Base-by-base conservation (phyloP, 768 basidiomycete genomes). In the Mycena vitilis region DNA sequence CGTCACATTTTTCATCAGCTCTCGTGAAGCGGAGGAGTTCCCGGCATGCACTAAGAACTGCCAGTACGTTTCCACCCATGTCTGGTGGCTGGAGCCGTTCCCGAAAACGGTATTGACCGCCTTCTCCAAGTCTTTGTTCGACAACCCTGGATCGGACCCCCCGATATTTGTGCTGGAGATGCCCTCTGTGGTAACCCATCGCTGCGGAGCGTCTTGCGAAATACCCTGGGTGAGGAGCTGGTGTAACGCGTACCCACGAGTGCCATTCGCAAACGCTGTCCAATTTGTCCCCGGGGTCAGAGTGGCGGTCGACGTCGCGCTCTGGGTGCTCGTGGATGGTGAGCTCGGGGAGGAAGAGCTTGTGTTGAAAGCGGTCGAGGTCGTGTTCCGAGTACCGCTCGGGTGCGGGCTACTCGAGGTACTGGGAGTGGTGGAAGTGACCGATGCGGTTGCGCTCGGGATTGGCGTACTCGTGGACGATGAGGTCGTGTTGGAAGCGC, bases 1-100 rank as follows among this genome's bases (percentile, higher is more conserved):
- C 12, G 11, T 20, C 10, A 4, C 20, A 4, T 49, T 13, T 6
- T 57, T 40, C 10, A 16, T 16, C 13, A 11, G 15, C 4, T 11
- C 20, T 15, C 10, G 11, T 8, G 40, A 42, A 16, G 40, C 10
- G 2, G 40, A 40, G 2, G 3, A 8, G n/a, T n/a, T 23, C 5
- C 63, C 63, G 37, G 56, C 56, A 16, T 49, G 48, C 2, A 58
- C 2, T 8, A 65, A n/a, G 55, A 65, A 65, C 4, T 65, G 16
- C 48, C 38, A 51, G 40, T 65, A 65, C 15, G 36, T 49, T 37
- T 65, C 63, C 25, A 58, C 48, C 63, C 63, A 65, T 36, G 36
- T 36, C 13, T 25, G 40, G 20, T 53, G 30, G 7, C 16, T 36
- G 5, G 47, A 18, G 15, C 13, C 13, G 12, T 16, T 20, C 7